Evolutionary conservation across 331 rosid genomes (phyloP).

Genomic region (Quercus phellos): DNA sequence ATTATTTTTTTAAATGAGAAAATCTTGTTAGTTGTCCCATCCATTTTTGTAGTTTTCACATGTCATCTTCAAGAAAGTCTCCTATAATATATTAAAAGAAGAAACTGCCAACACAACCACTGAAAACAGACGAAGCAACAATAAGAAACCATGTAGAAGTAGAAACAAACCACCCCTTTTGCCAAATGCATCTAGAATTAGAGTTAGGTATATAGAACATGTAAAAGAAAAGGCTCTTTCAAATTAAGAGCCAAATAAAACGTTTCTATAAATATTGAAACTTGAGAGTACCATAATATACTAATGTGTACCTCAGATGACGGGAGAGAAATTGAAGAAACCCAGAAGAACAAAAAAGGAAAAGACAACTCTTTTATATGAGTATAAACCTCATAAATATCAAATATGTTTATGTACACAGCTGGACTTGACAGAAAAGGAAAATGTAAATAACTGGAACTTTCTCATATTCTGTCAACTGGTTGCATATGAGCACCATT

Average conservation of each 20-base stretch:
- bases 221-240: background rate
- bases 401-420: slow-evolving; percentile 60
- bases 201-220: slow-evolving; percentile 1
- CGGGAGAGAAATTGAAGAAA: background rate
- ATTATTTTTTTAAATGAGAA: background rate
- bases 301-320: slow-evolving; percentile 10
- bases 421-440: slow-evolving; percentile 9
- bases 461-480: slow-evolving; percentile 29
- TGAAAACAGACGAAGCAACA: slow-evolving; percentile 48
- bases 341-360: background rate
- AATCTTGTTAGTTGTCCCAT: slow-evolving; percentile 41
- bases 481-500: slow-evolving; percentile 30
- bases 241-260: slow-evolving; percentile 10
- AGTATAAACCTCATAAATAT: slow-evolving; percentile 47
- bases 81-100: slow-evolving; percentile 14
- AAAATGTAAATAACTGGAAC: slow-evolving; percentile 7
- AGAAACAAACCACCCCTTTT: background rate
- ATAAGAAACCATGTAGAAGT: background rate
- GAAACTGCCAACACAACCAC: slow-evolving; percentile 54
- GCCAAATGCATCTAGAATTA: slow-evolving; percentile 5
- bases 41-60: slow-evolving; percentile 33
- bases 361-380: slow-evolving; percentile 12
- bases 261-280: slow-evolving; percentile 15
- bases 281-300: background rate
- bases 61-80: slow-evolving; percentile 32